Evolutionary conservation across 2,329 filamentous ascomycete genomes (phyloP).

Genomic region (Diaporthe sp.): DNA sequence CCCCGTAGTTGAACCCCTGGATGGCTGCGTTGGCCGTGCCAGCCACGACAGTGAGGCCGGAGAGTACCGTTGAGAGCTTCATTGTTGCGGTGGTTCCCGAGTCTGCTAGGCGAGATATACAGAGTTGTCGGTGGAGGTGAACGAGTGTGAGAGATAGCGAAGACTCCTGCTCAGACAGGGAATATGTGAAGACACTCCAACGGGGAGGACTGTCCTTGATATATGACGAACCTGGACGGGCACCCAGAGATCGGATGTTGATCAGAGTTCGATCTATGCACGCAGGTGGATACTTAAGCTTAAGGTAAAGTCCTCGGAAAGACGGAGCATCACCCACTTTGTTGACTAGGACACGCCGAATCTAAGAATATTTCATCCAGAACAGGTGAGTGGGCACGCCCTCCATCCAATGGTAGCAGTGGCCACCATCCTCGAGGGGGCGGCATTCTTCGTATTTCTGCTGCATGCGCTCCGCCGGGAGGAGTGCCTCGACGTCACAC

Average conservation of each 20-base stretch:
- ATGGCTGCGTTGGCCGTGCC: constrained; percentile 48
- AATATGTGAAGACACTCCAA: no score
- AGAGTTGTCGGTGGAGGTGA: not conserved
- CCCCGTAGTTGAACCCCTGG: constrained; percentile 82
- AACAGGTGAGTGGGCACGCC: constrained; percentile 20
- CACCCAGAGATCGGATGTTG: constrained; percentile 12
- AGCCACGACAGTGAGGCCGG: constrained; percentile 16
- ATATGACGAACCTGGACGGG: not conserved
- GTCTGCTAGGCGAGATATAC: not conserved
- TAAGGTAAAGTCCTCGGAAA: not conserved
- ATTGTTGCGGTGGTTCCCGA: not conserved
- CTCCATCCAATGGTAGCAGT: constrained; percentile 5
- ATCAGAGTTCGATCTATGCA: constrained; percentile 9
- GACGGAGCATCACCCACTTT: constrained; percentile 10
- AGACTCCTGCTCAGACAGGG: constrained; percentile 1
- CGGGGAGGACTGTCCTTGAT: not conserved
- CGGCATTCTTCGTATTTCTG: constrained; percentile 26
- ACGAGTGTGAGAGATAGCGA: not conserved
- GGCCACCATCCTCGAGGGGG: not conserved
- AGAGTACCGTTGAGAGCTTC: constrained; percentile 22
- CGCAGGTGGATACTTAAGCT: constrained; percentile 16
- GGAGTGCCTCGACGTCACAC: constrained; percentile 21
- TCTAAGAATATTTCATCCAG: constrained; percentile 28
- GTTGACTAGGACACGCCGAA: constrained; percentile 8
- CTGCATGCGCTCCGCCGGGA: constrained; percentile 12